Base-by-base conservation (phyloP, 129 eudicot species). In the Flaveria robusta region DNA sequence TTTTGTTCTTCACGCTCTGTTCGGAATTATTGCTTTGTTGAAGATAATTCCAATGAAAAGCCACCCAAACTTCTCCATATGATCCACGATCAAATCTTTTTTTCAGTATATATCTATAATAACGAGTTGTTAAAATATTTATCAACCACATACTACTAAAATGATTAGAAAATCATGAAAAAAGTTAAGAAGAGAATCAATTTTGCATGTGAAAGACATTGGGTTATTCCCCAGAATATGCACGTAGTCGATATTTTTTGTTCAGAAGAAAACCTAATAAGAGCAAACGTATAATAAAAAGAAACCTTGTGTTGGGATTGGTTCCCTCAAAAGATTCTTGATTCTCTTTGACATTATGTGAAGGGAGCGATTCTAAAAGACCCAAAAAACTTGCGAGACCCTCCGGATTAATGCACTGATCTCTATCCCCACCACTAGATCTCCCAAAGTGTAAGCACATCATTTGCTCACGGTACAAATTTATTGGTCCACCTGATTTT, bases 21-120 rank as follows among this genome's bases (percentile, higher is more conserved):
- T 85, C 51, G 5, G 82, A 69, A 74, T 76, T 77, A 59, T 79
- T 84, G 27, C 67, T 77, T 66, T 70, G 83, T 31, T 74, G 81
- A 62, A 89, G 87, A 87, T 88, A 82, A 77, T 83, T 83, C 90
- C 96, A 94, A 47, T 91, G 88, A 85, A 94, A 89, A 42, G 99
- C 99, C 65, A 94, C 86, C 99, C 99, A 94, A 86, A 94, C 99
- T 86, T 94, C 99, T 73, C 99, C 99, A 85, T 82, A 94, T 62
- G 99, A 86, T 77, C 99, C 99, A 59, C 92, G 99, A 50, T 88
- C 97, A 85, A 86, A 94, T 83, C 92, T 86, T 81, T 87, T 94
- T 86, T 86, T 94, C 50, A 94, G 71, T 66, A 89, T 87, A 81
- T 94, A 94, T 88, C 99, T 94, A 77, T 8, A 60, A 46, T 34